phyloP scores from a whole-genome alignment of 257 asterid species.

The Rauvolfia tetraphylla region DNA sequence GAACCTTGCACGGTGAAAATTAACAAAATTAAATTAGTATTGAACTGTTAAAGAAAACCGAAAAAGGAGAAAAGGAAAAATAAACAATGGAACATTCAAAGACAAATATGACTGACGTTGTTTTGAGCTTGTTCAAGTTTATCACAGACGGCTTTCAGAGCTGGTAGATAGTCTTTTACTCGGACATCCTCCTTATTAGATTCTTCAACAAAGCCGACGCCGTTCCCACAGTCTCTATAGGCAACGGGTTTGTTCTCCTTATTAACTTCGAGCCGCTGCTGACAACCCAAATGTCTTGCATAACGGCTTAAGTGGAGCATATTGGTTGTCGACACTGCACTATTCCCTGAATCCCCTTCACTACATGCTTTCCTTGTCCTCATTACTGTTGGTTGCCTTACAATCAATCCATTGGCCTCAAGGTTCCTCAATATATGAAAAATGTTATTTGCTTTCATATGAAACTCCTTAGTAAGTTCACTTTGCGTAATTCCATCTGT shows the following conservation, averaged over 20 bases:
- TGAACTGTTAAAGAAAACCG: slow-evolving; percentile 18
- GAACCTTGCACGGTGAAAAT: slow-evolving; percentile 52
- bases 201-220: slow-evolving; percentile 39
- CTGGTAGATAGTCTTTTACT: slow-evolving; percentile 73
- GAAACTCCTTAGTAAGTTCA: slow-evolving; percentile 68
- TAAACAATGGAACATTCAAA: slow-evolving; percentile 12
- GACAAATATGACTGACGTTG: slow-evolving; percentile 44
- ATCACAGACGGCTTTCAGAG: slow-evolving; percentile 64
- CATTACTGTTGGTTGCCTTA: slow-evolving; percentile 68
- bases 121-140: slow-evolving; percentile 74
- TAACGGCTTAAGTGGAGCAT: slow-evolving; percentile 76
- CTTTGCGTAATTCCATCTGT: slow-evolving; percentile 69
- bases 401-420: slow-evolving; percentile 68
- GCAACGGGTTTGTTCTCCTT: slow-evolving; percentile 50
- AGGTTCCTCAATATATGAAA: slow-evolving; percentile 66
- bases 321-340: slow-evolving; percentile 52
- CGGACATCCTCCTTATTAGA: slow-evolving; percentile 44
- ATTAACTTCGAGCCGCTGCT: slow-evolving; percentile 75
- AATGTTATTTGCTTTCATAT: slow-evolving; percentile 53
- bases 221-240: slow-evolving; percentile 37
- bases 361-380: slow-evolving; percentile 44
- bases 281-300: slow-evolving; percentile 69
- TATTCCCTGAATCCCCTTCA: slow-evolving; percentile 35
- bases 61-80: too few relatives aligned
- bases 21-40: neutral